phyloP scores from a whole-genome alignment of 805 yeast genomes.

The Wickerhamia fluorescens region DNA sequence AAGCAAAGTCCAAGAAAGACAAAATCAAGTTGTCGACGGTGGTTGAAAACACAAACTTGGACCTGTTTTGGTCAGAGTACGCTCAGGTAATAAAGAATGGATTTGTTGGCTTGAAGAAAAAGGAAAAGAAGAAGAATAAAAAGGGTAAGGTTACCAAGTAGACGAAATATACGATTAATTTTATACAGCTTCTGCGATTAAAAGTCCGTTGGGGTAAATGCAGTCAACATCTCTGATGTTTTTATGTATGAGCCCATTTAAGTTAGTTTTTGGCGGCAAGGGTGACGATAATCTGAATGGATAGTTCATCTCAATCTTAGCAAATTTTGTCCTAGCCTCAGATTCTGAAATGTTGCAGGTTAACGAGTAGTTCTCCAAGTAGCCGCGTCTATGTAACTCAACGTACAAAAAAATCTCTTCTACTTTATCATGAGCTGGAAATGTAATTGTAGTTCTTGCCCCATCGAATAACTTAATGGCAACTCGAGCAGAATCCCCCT shows the following conservation, averaged over 20 bases:
- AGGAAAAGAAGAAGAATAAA: conserved; percentile 71
- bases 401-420: conserved; percentile 30
- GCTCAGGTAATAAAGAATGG: conserved; percentile 63
- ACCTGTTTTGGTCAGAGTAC: conserved; percentile 73
- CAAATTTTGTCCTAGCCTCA: conserved; percentile 18
- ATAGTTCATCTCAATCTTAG: conserved; percentile 17
- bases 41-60: conserved; percentile 54
- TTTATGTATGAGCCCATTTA: conserved; percentile 32
- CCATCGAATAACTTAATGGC: conserved; percentile 67
- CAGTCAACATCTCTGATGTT: conserved; percentile 55
- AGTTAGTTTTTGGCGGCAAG: conserved; percentile 29
- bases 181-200: conserved; percentile 49
- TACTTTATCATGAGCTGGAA: conserved; percentile 23
- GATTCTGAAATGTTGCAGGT: conserved; percentile 13
- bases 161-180: not conserved
- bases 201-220: conserved; percentile 39
- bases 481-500: conserved; percentile 42
- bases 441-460: conserved; percentile 38
- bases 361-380: conserved; percentile 14
- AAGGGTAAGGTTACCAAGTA: conserved; percentile 33
- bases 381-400: conserved; percentile 36
- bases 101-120: conserved; percentile 70
- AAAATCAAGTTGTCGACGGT: conserved; percentile 66
- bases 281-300: conserved; percentile 29
- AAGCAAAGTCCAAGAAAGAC: conserved; percentile 34